Evolutionary conservation across 805 yeast species (phyloP).

Genomic region (Myxozyma melibiosi): DNA sequence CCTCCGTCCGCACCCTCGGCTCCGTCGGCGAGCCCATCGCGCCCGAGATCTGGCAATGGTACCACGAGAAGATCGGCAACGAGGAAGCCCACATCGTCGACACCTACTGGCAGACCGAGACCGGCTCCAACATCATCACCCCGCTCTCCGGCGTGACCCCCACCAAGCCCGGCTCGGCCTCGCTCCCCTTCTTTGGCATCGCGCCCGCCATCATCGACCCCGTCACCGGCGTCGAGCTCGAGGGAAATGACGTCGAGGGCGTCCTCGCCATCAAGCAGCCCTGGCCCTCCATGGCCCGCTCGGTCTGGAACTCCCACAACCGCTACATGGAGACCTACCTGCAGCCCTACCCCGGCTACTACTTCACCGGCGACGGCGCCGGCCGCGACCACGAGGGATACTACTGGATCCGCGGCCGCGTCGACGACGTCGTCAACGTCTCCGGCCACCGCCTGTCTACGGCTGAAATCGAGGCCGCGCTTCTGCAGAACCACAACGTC

Average conservation of each 20-base stretch:
- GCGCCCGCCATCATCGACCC: conserved; percentile 92
- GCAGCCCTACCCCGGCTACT: conserved; percentile 88
- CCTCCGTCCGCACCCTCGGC: conserved; percentile 88
- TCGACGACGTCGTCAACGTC: conserved; percentile 97
- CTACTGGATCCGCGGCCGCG: conserved; percentile 98
- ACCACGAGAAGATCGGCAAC: conserved; percentile 87
- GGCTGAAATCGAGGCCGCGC: conserved; percentile 94
- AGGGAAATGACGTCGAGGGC: conserved; percentile 92
- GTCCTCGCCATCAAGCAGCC: conserved; percentile 85
- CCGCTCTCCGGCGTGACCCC: conserved; percentile 94
- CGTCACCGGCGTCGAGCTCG: conserved; percentile 79
- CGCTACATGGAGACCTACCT: conserved; percentile 90
- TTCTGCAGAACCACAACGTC: conserved; percentile 75
- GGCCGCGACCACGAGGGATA: conserved; percentile 96
- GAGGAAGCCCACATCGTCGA: conserved; percentile 87
- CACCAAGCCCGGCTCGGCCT: conserved; percentile 96
- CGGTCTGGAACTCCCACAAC: conserved; percentile 85
- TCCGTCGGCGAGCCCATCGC: conserved; percentile 99
- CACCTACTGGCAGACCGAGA: conserved; percentile 99
- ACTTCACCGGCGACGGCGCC: conserved; percentile 98
- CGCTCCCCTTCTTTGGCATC: conserved; percentile 94
- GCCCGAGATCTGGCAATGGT: conserved; percentile 99
- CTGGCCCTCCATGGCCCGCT: conserved; percentile 99
- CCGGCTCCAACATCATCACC: conserved; percentile 92
- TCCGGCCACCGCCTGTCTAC: conserved; percentile 98